Percentiles rank a stretch among this genome's conserved stretches.
phyloP scores from a whole-genome alignment of 2,329 filamentous ascomycete genomes.

The Trichophyton mentagrophytes region DNA sequence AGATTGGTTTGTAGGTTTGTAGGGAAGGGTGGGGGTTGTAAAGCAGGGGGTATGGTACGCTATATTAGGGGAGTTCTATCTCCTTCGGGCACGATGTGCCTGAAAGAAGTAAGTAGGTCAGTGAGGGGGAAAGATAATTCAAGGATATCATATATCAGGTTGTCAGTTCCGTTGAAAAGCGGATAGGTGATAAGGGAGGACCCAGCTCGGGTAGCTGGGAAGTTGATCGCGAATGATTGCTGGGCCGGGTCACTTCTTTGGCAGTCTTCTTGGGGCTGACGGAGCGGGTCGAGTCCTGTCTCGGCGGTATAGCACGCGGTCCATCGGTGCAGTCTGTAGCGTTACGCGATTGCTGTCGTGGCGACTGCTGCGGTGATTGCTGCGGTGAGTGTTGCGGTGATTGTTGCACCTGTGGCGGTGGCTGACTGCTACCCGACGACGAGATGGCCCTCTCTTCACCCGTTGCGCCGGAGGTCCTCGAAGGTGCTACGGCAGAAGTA shows the following conservation, averaged over 20 bases:
- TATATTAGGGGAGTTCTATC: not conserved
- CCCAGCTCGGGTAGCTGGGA: conserved; percentile 38
- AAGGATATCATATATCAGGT: not conserved
- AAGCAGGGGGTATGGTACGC: not conserved
- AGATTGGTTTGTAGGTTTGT: not conserved
- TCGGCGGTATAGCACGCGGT: conserved; percentile 21
- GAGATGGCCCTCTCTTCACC: conserved; percentile 46
- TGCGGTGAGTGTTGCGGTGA: conserved; percentile 10
- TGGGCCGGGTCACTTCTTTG: not conserved
- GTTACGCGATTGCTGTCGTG: conserved; percentile 5
- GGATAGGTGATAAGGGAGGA: conserved; percentile 36
- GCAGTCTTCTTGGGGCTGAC: conserved; percentile 17
- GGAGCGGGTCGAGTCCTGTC: conserved; percentile 9
- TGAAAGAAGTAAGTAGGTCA: not conserved
- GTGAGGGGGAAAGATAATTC: not conserved
- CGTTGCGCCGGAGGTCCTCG: conserved; percentile 13
- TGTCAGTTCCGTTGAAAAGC: conserved; percentile 23
- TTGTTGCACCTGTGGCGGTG: conserved; percentile 6
- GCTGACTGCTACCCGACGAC: conserved; percentile 53
- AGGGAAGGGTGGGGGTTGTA: not conserved
- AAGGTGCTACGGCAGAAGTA: not conserved
- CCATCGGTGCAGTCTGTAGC: conserved; percentile 11
- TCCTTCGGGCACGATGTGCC: not conserved
- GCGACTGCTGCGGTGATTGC: conserved; percentile 6
- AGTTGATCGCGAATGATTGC: conserved; percentile 24